A percentile compares a stretch with the other conserved stretches of the same genome.
Conservation (phyloP, 495 filamentous ascomycete species). For the Hyaloscypha finlandica region DNA sequence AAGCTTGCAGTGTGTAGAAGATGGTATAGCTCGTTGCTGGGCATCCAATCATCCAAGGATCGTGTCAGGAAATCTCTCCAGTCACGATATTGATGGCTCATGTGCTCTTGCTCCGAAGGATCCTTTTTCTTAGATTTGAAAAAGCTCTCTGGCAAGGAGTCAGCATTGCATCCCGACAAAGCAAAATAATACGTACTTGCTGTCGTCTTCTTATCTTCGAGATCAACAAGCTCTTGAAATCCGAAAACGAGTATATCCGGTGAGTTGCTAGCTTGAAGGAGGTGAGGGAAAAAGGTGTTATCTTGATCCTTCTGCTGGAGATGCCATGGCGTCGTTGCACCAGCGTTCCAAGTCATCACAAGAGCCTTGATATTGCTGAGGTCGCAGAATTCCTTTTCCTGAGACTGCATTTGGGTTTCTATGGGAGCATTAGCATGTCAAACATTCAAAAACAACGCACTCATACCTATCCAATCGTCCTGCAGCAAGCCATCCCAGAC, state of each 20-base stretch:
- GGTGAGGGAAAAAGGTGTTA: constrained; percentile 71
- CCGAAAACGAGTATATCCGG: constrained; percentile 95
- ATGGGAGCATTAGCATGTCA: constrained; percentile 35
- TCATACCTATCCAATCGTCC: constrained; percentile 85
- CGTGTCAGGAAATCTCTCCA: constrained; percentile 89
- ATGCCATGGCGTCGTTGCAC: constrained; percentile 82
- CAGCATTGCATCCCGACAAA: neutral
- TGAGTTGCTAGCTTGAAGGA: constrained; percentile 68
- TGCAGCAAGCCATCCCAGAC: constrained; percentile 93
- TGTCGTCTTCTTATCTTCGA: constrained; percentile 95
- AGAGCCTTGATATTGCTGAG: constrained; percentile 78
- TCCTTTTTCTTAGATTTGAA: constrained; percentile 88
- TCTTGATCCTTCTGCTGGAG: constrained; percentile 68
- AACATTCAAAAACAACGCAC: neutral
- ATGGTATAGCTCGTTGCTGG: constrained; percentile 74
- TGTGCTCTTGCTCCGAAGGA: constrained; percentile 84
- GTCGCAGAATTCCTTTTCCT: constrained; percentile 77
- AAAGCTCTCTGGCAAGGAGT: constrained; percentile 56
- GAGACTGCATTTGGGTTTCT: constrained; percentile 82
- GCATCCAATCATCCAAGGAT: constrained; percentile 80
- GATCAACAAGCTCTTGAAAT: constrained; percentile 94
- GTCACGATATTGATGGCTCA: constrained; percentile 95
- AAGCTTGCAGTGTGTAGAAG: constrained; percentile 86
- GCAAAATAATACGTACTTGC: constrained; percentile 63
- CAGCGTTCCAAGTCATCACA: constrained; percentile 95